A percentile compares a stretch with the other conserved stretches of the same genome.
Evolutionary conservation across 1,139 yeast genomes (phyloP).

Genomic region (Candida smagusa): DNA sequence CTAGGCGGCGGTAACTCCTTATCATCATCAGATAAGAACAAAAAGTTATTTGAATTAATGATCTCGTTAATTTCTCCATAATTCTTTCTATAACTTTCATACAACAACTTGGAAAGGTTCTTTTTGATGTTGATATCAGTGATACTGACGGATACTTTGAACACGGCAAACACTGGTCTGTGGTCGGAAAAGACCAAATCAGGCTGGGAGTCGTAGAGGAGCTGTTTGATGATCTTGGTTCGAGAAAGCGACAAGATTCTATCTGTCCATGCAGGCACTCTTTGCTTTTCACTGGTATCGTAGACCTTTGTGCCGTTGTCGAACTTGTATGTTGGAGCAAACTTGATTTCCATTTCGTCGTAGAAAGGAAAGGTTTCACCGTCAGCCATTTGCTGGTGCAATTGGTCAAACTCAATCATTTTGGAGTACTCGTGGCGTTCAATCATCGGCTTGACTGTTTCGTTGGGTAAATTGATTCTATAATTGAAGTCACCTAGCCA

Average conservation of each 20-base stretch:
- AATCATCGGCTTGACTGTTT: slow-evolving; percentile 54
- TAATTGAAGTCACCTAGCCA: slow-evolving; percentile 95
- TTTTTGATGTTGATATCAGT: slow-evolving; percentile 65
- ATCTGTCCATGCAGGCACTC: slow-evolving; percentile 98
- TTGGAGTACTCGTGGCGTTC: slow-evolving; percentile 48
- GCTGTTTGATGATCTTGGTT: slow-evolving; percentile 58
- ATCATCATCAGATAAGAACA: slow-evolving; percentile 25
- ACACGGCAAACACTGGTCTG: slow-evolving; percentile 84
- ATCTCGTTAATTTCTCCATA: slow-evolving; percentile 41
- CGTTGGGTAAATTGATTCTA: slow-evolving; percentile 68
- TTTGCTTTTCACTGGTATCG: slow-evolving; percentile 62
- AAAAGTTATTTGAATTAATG: slow-evolving; percentile 25
- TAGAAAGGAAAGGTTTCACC: slow-evolving; percentile 68
- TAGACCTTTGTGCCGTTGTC: slow-evolving; percentile 90
- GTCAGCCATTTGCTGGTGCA: slow-evolving; percentile 64
- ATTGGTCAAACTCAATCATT: slow-evolving; percentile 72
- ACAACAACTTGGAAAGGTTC: slow-evolving; percentile 56
- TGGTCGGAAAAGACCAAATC: slow-evolving; percentile 82
- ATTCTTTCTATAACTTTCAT: slow-evolving; percentile 50
- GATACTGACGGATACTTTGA: slow-evolving; percentile 63
- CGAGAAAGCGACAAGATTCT: slow-evolving; percentile 39
- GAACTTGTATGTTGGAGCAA: slow-evolving; percentile 89
- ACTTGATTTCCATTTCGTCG: slow-evolving; percentile 71
- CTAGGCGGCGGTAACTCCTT: slow-evolving; percentile 80
- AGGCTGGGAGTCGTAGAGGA: slow-evolving; percentile 60